A percentile compares a stretch with the other conserved stretches of the same genome.
Evolutionary conservation across 108 stramenopile species (phyloP).

Genomic region (Pseudonitzschia delicatissima): DNA sequence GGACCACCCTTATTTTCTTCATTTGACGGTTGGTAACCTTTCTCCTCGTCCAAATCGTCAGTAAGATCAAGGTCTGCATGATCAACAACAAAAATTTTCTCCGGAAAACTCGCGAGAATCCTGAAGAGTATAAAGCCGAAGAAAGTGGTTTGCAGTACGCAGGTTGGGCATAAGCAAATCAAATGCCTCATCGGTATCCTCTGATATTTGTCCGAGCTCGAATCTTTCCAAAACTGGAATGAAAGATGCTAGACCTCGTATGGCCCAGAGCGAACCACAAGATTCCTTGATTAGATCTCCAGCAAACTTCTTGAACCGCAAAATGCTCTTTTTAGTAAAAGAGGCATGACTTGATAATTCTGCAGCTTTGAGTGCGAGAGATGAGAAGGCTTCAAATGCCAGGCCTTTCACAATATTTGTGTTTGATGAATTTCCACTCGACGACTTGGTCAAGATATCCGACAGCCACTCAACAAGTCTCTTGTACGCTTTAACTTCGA

Average conservation of each 20-base stretch:
- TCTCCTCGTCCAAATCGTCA: slow-evolving; percentile 83
- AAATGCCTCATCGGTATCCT: slow-evolving; percentile 31
- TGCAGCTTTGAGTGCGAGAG: slow-evolving; percentile 13
- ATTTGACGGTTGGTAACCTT: slow-evolving; percentile 6
- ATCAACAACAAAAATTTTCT: slow-evolving; percentile 61
- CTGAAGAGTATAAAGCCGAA: slow-evolving; percentile 64
- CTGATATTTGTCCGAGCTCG: background rate
- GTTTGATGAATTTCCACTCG: background rate
- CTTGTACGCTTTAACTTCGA: slow-evolving; percentile 12
- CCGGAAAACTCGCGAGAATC: slow-evolving; percentile 69
- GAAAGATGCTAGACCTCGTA: slow-evolving; percentile 49
- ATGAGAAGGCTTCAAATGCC: slow-evolving; percentile 53
- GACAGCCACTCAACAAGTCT: slow-evolving; percentile 22
- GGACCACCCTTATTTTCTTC: slow-evolving; percentile 3
- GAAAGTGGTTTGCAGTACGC: slow-evolving; percentile 55
- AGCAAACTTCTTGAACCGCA: slow-evolving; percentile 23
- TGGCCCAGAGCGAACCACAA: slow-evolving; percentile 51
- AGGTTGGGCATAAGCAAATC: slow-evolving; percentile 67
- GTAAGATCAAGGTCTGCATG: slow-evolving; percentile 74
- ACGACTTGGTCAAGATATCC: background rate
- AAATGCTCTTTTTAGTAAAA: slow-evolving; percentile 21
- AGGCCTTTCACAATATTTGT: slow-evolving; percentile 26
- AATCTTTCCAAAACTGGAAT: slow-evolving; percentile 23
- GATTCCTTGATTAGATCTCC: slow-evolving; percentile 35
- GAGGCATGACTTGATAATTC: background rate